Evolutionary conservation across 192 early-diverging fungal species (phyloP).

Genomic region (Backusella parvicylindrica): DNA sequence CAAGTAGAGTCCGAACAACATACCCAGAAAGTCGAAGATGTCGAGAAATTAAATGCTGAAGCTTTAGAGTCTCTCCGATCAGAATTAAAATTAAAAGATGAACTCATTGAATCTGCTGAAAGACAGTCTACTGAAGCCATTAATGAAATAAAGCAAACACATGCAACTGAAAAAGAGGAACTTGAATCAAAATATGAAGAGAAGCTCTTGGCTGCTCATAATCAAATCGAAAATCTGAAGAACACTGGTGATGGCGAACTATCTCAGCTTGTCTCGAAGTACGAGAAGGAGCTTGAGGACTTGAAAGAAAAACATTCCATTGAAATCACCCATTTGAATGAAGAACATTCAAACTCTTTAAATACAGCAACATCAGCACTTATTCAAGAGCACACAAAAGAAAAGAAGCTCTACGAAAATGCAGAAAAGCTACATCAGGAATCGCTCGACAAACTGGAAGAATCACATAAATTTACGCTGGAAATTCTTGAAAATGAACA

Average conservation of each 20-base stretch:
- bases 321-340: background rate
- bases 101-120: background rate
- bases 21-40: background rate
- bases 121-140: background rate
- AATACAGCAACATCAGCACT: background rate
- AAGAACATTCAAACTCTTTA: background rate
- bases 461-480: background rate
- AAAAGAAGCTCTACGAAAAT: background rate
- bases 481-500: background rate
- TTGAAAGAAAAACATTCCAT: background rate
- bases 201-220: background rate
- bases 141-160: background rate
- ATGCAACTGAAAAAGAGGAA: background rate
- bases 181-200: background rate
- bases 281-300: background rate
- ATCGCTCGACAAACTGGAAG: background rate
- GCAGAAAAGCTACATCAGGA: background rate
- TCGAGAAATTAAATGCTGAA: background rate
- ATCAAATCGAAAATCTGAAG: slow-evolving; percentile 6
- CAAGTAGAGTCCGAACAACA: background rate
- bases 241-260: slow-evolving; percentile 6
- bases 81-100: background rate
- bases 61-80: background rate
- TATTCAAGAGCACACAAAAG: background rate
- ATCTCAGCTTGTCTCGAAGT: background rate